Evolutionary conservation across 768 basidiomycete species (phyloP), one percentile per base, ranked within the genome.

Genomic region (Phaeotremella fagi): DNA sequence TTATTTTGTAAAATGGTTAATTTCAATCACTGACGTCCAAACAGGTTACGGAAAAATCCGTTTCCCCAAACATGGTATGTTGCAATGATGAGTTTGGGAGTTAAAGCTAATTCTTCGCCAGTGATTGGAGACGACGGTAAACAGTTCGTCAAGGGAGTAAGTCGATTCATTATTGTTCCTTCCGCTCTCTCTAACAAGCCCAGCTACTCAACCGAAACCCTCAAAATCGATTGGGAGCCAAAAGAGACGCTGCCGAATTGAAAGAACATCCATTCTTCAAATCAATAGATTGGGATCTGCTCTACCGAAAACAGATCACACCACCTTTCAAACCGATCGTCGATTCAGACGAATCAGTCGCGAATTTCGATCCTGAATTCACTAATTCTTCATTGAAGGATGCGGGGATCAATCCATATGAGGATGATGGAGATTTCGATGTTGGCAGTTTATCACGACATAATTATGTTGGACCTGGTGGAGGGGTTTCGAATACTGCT

Each of bases 31-130:
- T 27, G 24, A 27, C 6, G 16, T 49, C 36, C 55, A 88, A 76
- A 90, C 89, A 62, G 95, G 92, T 73, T 99, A 98, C 75, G 95
- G 95, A 55, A 98, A 97, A 81, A 97, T 98, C 71, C 81, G 91
- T 48, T 98, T 98, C 78, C 95, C 95, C 24, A 70, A 67, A 3
- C 87, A 90, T 68, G 92, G 87, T 48, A 38, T 36, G 60, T 46
- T 48, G 18, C 7, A 5, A 29, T 26, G 33, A n/a, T 15, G 28
- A 12, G 33, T 16, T 42, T 41, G 15, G 23, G n/a, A 35, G 28
- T 7, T 31, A 28, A 36, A 16, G 23, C 50, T 55, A 44, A 50
- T 15, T 33, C 26, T 47, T 48, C 25, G 50, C 45, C 50, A 63
- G 92, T 97, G 28, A 97, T 98, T 63, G 85, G 85, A 55, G 95